Percentiles rank a stretch among this genome's conserved stretches.
phyloP scores from a whole-genome alignment of 169 alveolate genomes.

The Plasmodium inui region DNA sequence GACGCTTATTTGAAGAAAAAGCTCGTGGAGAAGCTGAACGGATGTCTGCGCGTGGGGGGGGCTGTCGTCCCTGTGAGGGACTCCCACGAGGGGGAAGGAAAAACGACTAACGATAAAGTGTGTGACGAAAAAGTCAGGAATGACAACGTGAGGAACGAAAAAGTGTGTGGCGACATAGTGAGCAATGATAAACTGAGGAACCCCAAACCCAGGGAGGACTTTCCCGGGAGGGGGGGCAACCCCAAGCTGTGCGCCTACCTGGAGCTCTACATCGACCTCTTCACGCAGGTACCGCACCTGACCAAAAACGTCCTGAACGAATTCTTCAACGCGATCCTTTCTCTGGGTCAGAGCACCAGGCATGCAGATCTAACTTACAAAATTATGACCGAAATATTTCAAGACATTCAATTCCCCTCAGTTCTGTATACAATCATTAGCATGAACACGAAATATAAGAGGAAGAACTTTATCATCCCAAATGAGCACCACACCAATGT shows the following conservation, averaged over 20 bases:
- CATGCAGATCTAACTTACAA: constrained; percentile 37
- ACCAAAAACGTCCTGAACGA: constrained; percentile 44
- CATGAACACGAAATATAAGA: constrained; percentile 44
- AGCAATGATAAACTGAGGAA: background rate
- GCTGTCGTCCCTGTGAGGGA: background rate
- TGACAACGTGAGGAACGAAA: background rate
- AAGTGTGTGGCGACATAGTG: too few relatives aligned
- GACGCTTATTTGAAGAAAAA: constrained; percentile 65
- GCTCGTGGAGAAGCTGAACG: constrained; percentile 54
- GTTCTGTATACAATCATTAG: constrained; percentile 30
- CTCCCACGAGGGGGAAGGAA: background rate
- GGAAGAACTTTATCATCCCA: constrained; percentile 35
- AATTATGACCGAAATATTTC: constrained; percentile 40
- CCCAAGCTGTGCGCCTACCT: constrained; percentile 31
- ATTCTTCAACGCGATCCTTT: constrained; percentile 21
- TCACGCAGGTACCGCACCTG: constrained; percentile 63
- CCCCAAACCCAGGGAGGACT: background rate
- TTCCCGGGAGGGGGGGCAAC: background rate
- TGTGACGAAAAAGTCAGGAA: background rate
- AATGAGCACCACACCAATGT: constrained; percentile 47
- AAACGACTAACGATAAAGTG: background rate
- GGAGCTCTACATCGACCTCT: constrained; percentile 66
- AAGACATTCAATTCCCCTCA: constrained; percentile 58
- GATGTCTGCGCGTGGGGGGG: background rate
- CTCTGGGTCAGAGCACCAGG: constrained; percentile 14